These are phyloP conservation scores for Trichosanthes cucumerina DNA, from an alignment of 306 rosid genomes.

Conservation along the genomic window DNA sequence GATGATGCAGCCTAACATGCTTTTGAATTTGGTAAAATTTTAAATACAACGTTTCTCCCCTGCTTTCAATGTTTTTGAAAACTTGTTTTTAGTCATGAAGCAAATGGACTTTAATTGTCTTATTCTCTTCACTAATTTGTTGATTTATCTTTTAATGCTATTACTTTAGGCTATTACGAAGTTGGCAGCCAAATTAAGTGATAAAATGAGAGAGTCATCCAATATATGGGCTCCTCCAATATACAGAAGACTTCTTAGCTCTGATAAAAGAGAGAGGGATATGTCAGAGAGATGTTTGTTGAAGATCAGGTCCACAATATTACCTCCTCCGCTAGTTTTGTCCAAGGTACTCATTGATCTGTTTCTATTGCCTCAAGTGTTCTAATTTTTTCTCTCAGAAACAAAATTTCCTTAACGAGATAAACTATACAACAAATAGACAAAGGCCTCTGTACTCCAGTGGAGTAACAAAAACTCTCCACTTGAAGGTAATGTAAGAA, in stretches of 20 bases:
- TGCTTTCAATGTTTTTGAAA: background rate
- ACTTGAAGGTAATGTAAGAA: background rate
- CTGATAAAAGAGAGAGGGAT: conserved; percentile 72
- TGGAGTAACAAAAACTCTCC: background rate
- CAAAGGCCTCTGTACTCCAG: background rate
- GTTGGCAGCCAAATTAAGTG: conserved; percentile 37
- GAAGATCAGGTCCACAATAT: conserved; percentile 45
- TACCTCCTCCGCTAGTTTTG: conserved; percentile 62
- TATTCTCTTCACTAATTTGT: background rate
- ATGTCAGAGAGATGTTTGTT: conserved; percentile 70
- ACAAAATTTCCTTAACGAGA: background rate
- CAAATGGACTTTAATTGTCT: background rate
- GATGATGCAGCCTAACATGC: background rate
- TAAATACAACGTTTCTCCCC: background rate
- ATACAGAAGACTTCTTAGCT: conserved; percentile 73
- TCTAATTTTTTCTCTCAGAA: background rate
- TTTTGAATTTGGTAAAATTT: background rate
- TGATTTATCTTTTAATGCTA: conserved; percentile 1
- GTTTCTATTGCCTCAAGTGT: background rate
- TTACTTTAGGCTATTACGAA: conserved; percentile 52
- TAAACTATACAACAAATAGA: background rate
- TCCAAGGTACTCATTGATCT: conserved; percentile 43
- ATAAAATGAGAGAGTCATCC: conserved; percentile 53
- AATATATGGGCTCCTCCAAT: conserved; percentile 73
- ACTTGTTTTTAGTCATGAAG: background rate